A percentile compares a stretch with the other conserved stretches of the same genome.
phyloP scores from a whole-genome alignment of 1,284 basidiomycete genomes.

The Nidula niveotomentosa region DNA sequence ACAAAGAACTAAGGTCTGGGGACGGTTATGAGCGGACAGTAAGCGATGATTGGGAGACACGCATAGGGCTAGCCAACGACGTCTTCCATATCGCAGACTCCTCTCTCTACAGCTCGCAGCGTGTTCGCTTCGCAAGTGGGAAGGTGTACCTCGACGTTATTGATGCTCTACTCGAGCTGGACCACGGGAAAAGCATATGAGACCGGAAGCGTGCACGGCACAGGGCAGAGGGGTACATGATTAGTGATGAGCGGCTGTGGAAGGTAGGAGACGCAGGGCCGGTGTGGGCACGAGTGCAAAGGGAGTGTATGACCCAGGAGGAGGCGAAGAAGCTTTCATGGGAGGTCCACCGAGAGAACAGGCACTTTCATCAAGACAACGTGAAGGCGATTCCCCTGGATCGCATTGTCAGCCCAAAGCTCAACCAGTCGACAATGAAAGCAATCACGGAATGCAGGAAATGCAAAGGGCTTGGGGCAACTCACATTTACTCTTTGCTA shows the following conservation, averaged over 20 bases:
- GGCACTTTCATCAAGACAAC: slow-evolving; percentile 28
- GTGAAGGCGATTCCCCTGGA: slow-evolving; percentile 24
- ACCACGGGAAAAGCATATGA: slow-evolving; percentile 7
- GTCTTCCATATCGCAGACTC: slow-evolving; percentile 9
- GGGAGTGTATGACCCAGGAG: slow-evolving; percentile 10
- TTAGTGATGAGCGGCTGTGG: too few species aligned
- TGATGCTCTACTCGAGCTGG: slow-evolving; percentile 20
- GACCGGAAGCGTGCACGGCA: slow-evolving; percentile 19
- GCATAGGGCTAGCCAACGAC: slow-evolving; percentile 24
- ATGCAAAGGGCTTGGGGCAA: slow-evolving; percentile 10
- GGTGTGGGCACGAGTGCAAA: slow-evolving; percentile 9
- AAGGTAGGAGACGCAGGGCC: slow-evolving; percentile 12
- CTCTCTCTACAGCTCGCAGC: too few species aligned
- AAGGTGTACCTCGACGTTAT: too few species aligned
- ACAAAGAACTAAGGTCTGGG: slow-evolving; percentile 7
- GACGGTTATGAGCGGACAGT: slow-evolving; percentile 32
- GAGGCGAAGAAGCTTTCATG: slow-evolving; percentile 14
- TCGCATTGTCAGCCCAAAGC: slow-evolving; percentile 20
- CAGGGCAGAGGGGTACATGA: slow-evolving; percentile 13
- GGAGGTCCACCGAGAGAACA: slow-evolving; percentile 16
- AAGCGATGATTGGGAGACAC: slow-evolving; percentile 24
- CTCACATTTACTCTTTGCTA: slow-evolving; percentile 25
- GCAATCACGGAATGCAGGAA: slow-evolving; percentile 24
- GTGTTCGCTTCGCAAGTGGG: too few species aligned
- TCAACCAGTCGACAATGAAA: slow-evolving; percentile 25